Evolutionary conservation across 2,329 filamentous ascomycete genomes (phyloP), one percentile per base, ranked within the genome.

Genomic region (Didymella keratinophila): DNA sequence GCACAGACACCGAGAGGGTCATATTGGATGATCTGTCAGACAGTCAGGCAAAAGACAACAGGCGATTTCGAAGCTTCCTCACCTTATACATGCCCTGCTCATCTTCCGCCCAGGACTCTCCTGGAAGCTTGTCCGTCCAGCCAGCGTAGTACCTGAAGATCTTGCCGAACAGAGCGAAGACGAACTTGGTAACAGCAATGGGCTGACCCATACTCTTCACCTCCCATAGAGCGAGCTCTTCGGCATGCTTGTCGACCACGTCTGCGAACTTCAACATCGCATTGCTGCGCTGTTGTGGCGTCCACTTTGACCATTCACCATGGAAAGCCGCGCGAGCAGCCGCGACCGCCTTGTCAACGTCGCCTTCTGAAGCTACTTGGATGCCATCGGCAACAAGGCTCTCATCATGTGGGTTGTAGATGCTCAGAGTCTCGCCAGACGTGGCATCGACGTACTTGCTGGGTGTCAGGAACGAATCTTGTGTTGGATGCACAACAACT

Each of bases 1-100:
- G 69, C 71, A 46, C 71, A 74, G 3, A 73, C 71, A 12, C 71
- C 71, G 30, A 66, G 49, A 18, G 71, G 66, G 45, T 72, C 70
- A 54, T 73, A 71, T 37, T 63, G 62, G 2, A 62, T 18, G 52
- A 61, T 57, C 37, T 60, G 34, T 47, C 45, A 23, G 45, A 12
- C 5, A 57, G 2, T 57, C 21, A 58, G 4, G 27, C 7, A 10
- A 11, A 6, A 5, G 7, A 7, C 1, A 1, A 27, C 2, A 20
- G 0, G 14, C 25, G 2, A 28, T 4, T 21, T 7, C 0, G 30
- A 27, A 34, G 44, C 18, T 23, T 23, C 4, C 36, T 9, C 37
- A 47, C 56, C 34, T 59, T 59, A 18, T 59, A 59, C 10, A 55
- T 55, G 32, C 56, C 46, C 16, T 54, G 34, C 21, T 58, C 49